phyloP scores from a whole-genome alignment of 116 monocot genomes.

The Zostera marina region DNA sequence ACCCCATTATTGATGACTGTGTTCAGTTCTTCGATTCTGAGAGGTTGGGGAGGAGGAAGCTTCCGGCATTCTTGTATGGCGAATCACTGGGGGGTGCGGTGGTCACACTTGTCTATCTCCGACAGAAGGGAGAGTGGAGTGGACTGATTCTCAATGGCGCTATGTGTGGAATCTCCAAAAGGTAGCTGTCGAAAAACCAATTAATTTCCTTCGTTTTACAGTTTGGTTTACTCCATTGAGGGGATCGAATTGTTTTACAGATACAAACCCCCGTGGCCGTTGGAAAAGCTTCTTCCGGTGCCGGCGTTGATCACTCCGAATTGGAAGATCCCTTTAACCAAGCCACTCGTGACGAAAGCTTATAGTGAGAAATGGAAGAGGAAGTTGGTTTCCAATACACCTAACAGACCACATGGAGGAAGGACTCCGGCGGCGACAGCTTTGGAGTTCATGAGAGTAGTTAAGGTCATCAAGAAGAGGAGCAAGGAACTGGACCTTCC shows the following conservation, averaged over 20 bases:
- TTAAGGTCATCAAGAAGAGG: slow-evolving; percentile 16
- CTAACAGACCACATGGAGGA: slow-evolving; percentile 8
- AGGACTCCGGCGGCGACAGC: slow-evolving; percentile 37
- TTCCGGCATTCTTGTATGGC: slow-evolving; percentile 53
- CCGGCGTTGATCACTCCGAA: slow-evolving; percentile 22
- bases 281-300: slow-evolving; percentile 38
- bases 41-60: slow-evolving; percentile 3
- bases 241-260: too few relatives aligned
- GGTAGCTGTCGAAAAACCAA: too few relatives aligned
- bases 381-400: slow-evolving; percentile 25
- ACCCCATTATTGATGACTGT: slow-evolving; percentile 29
- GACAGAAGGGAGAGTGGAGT: slow-evolving; percentile 11
- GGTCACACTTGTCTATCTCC: slow-evolving; percentile 19
- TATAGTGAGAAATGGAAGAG: slow-evolving; percentile 41
- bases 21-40: slow-evolving; percentile 21
- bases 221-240: too few relatives aligned
- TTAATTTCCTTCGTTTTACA: too few relatives aligned
- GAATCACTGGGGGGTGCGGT: slow-evolving; percentile 56
- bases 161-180: slow-evolving; percentile 34
- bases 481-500: slow-evolving; percentile 30
- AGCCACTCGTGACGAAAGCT: slow-evolving; percentile 17
- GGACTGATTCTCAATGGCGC: slow-evolving; percentile 41
- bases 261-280: slow-evolving; percentile 43
- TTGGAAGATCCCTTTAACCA: slow-evolving; percentile 24
- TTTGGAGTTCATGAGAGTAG: slow-evolving; percentile 26